Percentiles rank a stretch among this genome's conserved stretches.
These are phyloP conservation scores for Suillus hirtellus DNA, from an alignment of 768 basidiomycete species.

Conservation along the genomic window DNA sequence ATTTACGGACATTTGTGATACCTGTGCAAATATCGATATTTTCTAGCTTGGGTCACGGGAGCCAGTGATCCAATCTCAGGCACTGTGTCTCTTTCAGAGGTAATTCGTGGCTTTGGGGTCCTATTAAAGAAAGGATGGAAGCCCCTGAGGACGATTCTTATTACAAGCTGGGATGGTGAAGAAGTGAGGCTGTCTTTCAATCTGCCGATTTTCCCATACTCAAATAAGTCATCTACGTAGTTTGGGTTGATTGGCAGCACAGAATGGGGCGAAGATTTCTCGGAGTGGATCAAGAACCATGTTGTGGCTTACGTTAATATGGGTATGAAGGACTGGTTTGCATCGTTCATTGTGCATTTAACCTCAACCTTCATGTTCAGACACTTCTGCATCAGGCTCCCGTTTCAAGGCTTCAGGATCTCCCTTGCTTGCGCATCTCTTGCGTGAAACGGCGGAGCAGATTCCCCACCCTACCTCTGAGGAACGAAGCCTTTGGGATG, in stretches of 20 bases:
- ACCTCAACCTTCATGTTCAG: conserved; percentile 22
- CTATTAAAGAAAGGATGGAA: conserved; percentile 77
- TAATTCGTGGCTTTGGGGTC: conserved; percentile 71
- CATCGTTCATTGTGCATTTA: conserved; percentile 2
- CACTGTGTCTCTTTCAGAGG: conserved; percentile 74
- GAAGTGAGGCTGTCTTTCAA: conserved; percentile 39
- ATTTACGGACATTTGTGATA: background rate
- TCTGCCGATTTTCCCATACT: background rate
- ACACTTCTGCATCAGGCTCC: conserved; percentile 52
- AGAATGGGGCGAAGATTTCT: conserved; percentile 71
- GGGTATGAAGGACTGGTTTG: conserved; percentile 28
- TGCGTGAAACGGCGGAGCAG: conserved; percentile 65
- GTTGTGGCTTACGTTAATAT: conserved; percentile 67
- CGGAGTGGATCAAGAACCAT: conserved; percentile 51
- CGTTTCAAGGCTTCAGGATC: conserved; percentile 58
- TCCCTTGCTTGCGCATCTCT: conserved; percentile 79
- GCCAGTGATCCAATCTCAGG: conserved; percentile 81
- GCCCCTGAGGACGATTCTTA: conserved; percentile 71
- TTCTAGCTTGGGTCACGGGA: conserved; percentile 47
- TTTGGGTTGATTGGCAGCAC: conserved; percentile 60
- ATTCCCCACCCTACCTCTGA: conserved; percentile 71
- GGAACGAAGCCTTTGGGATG: conserved; percentile 78
- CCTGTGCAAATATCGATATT: background rate
- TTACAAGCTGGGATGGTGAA: conserved; percentile 79
- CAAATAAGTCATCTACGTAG: conserved; percentile 19